These are phyloP conservation scores for Casuarina cunninghamiana DNA, from an alignment of 306 rosid species.

Conservation along the genomic window DNA sequence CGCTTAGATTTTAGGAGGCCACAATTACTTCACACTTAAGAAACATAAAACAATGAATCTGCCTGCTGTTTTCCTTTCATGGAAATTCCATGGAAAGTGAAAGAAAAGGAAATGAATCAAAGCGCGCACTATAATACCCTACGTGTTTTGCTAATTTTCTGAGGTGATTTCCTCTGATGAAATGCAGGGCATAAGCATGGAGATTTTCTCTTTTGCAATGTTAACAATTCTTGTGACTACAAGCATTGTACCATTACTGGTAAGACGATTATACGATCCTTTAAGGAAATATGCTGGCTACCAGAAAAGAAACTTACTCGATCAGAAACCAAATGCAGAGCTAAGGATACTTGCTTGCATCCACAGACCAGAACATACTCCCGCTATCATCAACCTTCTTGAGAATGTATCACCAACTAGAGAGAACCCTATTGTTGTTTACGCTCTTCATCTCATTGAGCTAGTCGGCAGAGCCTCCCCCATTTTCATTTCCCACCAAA, in stretches of 20 bases:
- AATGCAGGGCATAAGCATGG: conserved; percentile 33
- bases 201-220: conserved; percentile 31
- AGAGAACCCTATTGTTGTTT: conserved; percentile 39
- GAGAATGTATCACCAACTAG: conserved; percentile 48
- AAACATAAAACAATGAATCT: too few species aligned
- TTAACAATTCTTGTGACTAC: conserved; percentile 21
- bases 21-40: too few species aligned
- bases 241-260: conserved; percentile 29
- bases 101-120: too few species aligned
- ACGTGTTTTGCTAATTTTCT: too few species aligned
- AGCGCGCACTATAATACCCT: too few species aligned
- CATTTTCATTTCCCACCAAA: conserved; percentile 52
- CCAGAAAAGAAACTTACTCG: conserved; percentile 45
- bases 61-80: too few species aligned
- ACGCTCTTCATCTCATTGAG: conserved; percentile 60
- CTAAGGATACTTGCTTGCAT: conserved; percentile 52
- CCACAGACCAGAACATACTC: conserved; percentile 41
- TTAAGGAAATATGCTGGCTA: conserved; percentile 54
- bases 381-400: conserved; percentile 51
- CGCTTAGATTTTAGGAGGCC: too few species aligned
- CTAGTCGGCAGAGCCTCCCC: conserved; percentile 67
- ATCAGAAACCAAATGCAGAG: conserved; percentile 34
- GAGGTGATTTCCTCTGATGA: too few species aligned
- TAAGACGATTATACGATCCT: conserved; percentile 50
- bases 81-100: too few species aligned